Conservation (phyloP, 75 land plant genomes). For the Pinus taeda region DNA sequence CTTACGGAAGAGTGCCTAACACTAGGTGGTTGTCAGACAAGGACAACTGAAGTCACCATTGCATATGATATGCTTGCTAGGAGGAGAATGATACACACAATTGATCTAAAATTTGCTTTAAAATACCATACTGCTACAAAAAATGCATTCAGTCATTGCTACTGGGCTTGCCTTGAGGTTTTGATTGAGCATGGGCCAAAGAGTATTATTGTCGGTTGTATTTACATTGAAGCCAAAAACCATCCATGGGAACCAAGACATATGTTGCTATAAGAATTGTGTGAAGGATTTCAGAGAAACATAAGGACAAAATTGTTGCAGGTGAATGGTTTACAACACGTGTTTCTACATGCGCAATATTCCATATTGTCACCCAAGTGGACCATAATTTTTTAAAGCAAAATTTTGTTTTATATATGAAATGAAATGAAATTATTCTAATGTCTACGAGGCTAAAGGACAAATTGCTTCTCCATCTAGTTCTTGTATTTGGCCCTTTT, state of each 20-base stretch:
- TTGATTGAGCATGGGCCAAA: conserved; percentile 80
- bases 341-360: conserved; percentile 90
- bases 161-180: conserved; percentile 92
- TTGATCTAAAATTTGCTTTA: conserved; percentile 96
- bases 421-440: no score
- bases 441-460: no score
- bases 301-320: conserved; percentile 84
- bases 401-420: no score
- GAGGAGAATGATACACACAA: conserved; percentile 96
- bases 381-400: conserved; percentile 66
- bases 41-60: conserved; percentile 92
- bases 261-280: conserved; percentile 99
- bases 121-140: conserved; percentile 98
- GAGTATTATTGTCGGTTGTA: conserved; percentile 92
- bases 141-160: conserved; percentile 98
- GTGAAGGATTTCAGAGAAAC: conserved; percentile 87
- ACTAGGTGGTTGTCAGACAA: conserved; percentile 84
- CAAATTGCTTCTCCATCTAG: no score
- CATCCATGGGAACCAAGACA: conserved; percentile 95
- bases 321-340: conserved; percentile 98
- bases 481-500: no score
- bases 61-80: conserved; percentile 98
- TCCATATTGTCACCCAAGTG: conserved; percentile 94
- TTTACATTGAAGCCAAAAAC: conserved; percentile 89
- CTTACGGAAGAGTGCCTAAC: conserved; percentile 94